phyloP scores from a whole-genome alignment of 1,284 basidiomycete species.

The Ceraceosorus guamensis region DNA sequence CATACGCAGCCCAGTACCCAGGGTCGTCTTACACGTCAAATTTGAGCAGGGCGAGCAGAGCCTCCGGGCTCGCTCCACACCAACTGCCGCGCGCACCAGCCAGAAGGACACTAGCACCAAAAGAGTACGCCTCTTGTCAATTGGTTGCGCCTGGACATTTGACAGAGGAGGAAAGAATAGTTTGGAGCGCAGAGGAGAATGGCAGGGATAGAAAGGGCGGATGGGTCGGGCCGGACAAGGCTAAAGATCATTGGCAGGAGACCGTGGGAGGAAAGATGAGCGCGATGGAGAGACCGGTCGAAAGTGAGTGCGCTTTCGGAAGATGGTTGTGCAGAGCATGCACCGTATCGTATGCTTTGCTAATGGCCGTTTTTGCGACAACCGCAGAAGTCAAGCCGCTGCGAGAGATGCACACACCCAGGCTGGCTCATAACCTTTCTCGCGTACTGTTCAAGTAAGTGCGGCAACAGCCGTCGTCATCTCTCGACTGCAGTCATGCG shows the following conservation, averaged over 20 bases:
- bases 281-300: background rate
- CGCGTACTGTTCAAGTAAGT: conserved; percentile 50
- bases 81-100: too few species aligned
- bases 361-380: too few species aligned
- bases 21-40: too few species aligned
- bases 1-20: too few species aligned
- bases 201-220: background rate
- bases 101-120: too few species aligned
- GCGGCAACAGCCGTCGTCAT: background rate
- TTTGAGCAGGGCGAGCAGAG: too few species aligned
- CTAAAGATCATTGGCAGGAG: background rate
- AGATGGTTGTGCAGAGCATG: too few species aligned
- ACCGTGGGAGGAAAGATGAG: conserved; percentile 3
- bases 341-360: too few species aligned
- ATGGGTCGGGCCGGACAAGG: background rate
- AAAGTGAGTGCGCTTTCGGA: background rate
- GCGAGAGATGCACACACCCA: conserved; percentile 56
- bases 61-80: too few species aligned
- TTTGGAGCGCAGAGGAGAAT: background rate
- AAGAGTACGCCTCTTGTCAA: too few species aligned
- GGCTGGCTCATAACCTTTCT: conserved; percentile 68
- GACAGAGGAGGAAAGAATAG: too few species aligned
- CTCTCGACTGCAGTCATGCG: background rate
- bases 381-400: conserved; percentile 20
- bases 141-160: too few species aligned